A percentile compares a stretch with the other conserved stretches of the same genome.
Evolutionary conservation across 192 early-diverging fungal genomes (phyloP).

Genomic region (Globomyces pollinis-pini): DNA sequence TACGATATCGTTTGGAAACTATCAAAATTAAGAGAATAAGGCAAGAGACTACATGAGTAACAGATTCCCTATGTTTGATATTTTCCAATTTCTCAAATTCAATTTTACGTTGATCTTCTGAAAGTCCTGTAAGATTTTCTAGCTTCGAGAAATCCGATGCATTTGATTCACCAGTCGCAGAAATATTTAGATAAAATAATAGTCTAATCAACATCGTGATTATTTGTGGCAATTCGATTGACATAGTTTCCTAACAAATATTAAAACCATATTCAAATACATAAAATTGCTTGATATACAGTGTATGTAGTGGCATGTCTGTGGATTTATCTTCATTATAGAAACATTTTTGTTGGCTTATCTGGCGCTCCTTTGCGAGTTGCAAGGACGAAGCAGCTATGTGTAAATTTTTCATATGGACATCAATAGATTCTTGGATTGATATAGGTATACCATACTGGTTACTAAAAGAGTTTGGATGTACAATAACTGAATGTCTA

Average conservation of each 20-base stretch:
- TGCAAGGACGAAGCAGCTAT: neutral
- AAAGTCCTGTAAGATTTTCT: neutral
- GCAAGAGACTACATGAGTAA: constrained; percentile 61
- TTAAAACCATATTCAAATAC: too few species aligned
- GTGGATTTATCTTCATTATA: too few species aligned
- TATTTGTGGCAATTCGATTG: constrained; percentile 6
- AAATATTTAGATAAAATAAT: constrained; percentile 44
- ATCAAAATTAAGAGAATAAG: constrained; percentile 62
- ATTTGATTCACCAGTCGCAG: neutral
- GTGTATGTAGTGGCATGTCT: too few species aligned
- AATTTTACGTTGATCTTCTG: constrained; percentile 8
- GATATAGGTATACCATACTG: neutral
- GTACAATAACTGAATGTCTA: neutral
- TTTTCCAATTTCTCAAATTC: constrained; percentile 44
- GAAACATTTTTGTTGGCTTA: neutral
- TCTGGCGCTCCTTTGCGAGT: neutral
- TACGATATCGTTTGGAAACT: constrained; percentile 57
- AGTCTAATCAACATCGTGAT: constrained; percentile 42
- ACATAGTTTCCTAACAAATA: constrained; percentile 20
- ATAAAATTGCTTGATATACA: too few species aligned
- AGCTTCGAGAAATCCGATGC: neutral
- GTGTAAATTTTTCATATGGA: neutral
- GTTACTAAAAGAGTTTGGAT: neutral
- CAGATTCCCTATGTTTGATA: constrained; percentile 60
- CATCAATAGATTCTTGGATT: neutral